These are phyloP conservation scores for Prorocentrum cordatum DNA, from an alignment of 169 alveolate species.

Conservation along the genomic window DNA sequence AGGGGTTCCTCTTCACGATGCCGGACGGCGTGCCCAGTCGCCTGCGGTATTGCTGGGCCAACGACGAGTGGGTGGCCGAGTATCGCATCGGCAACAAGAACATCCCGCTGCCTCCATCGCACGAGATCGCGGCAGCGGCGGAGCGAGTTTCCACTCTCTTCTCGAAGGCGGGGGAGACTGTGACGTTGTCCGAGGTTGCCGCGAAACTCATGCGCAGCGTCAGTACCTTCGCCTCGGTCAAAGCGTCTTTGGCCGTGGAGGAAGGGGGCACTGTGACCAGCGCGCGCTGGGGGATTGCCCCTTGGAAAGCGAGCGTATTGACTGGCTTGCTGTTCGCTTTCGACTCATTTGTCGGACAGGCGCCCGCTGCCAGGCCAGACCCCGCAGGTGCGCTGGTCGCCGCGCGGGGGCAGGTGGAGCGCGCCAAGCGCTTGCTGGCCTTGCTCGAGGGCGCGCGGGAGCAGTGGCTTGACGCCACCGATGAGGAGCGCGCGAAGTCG, in stretches of 20 bases:
- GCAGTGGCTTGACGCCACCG: no score
- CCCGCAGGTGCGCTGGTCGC: no score
- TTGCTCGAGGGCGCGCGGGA: no score
- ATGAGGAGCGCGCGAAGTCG: no score
- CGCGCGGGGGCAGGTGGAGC: no score
- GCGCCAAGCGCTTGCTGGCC: no score
- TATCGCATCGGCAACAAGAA: background rate
- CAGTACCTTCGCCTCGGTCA: background rate
- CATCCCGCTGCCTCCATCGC: background rate
- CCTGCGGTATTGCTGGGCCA: background rate
- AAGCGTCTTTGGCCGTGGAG: background rate
- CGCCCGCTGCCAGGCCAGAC: no score
- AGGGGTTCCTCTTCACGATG: background rate
- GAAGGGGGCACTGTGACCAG: background rate
- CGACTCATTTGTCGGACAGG: no score
- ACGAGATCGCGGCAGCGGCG: background rate
- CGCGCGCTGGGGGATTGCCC: background rate
- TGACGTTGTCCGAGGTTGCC: background rate
- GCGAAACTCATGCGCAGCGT: background rate
- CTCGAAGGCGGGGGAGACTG: background rate
- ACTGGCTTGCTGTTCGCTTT: background rate
- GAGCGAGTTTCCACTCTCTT: background rate
- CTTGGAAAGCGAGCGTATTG: background rate
- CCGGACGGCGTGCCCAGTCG: background rate
- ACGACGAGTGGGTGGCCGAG: background rate